Conservation (phyloP, 768 basidiomycete genomes). For the Xerocomellus dryophilus region DNA sequence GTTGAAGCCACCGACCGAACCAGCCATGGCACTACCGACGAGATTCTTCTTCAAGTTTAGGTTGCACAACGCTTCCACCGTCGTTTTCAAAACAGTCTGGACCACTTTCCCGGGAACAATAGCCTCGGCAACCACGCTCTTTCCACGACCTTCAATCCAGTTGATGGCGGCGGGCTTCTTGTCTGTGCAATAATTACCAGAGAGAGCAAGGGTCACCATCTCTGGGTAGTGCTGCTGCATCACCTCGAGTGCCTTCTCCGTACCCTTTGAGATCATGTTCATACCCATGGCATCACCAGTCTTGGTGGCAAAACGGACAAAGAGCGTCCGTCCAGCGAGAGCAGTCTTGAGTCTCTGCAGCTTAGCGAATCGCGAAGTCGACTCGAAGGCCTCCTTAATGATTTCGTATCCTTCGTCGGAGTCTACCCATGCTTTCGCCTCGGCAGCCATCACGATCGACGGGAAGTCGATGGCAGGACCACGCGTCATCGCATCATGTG, state of each 20-base stretch:
- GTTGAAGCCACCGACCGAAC: constrained; percentile 96
- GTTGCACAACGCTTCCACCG: constrained; percentile 83
- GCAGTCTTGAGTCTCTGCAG: constrained; percentile 83
- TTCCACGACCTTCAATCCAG: constrained; percentile 99
- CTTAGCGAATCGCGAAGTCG: constrained; percentile 89
- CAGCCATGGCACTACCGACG: constrained; percentile 97
- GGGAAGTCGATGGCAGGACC: constrained; percentile 99
- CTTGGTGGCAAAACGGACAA: constrained; percentile 87
- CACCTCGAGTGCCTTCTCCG: constrained; percentile 87
- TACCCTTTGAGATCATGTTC: constrained; percentile 99
- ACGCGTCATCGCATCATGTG: constrained; percentile 94
- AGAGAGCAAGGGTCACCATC: constrained; percentile 87
- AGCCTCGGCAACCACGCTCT: constrained; percentile 96
- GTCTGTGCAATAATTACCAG: constrained; percentile 98
- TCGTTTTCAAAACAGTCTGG: constrained; percentile 91
- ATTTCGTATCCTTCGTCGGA: constrained; percentile 71
- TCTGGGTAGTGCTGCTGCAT: constrained; percentile 80
- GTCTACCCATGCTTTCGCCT: constrained; percentile 86
- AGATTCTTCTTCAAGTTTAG: constrained; percentile 97
- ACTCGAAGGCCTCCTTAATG: constrained; percentile 86
- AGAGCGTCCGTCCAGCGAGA: constrained; percentile 90
- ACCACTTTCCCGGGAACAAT: constrained; percentile 87
- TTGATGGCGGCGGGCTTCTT: constrained; percentile 99
- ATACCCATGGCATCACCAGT: constrained; percentile 99
- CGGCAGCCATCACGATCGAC: constrained; percentile 69